Base-by-base conservation (phyloP, 495 filamentous ascomycete species). In the Hypoxylon lienhwacheense region DNA sequence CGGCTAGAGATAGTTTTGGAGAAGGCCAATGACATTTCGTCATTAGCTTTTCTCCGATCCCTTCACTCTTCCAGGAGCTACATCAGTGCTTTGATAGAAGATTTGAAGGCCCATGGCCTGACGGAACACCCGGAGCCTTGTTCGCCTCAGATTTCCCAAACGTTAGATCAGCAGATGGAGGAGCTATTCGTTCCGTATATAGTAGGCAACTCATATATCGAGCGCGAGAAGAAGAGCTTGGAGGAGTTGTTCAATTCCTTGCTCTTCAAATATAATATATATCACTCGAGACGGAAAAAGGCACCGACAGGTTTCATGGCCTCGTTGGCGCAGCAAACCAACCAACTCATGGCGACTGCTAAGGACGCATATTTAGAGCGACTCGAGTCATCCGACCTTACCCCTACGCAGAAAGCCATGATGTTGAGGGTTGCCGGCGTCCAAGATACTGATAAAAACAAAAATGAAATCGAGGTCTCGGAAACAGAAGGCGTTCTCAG, bases 131-230 rank as follows among this genome's bases (percentile, higher is more conserved):
- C 95, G 0, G 93, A 96, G 55, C 82, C 91, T 0, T 88, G 90
- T 22, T 93, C 91, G 5, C 85, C 90, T 1, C 88, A 93, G 61
- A 93, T 89, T 20, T 82, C 91, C 0, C 77, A 92, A 22, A 81
- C 87, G 8, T 77, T 99, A 19, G 95, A 99, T 64, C 93, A 97
- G 64, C 95, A 99, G 69, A 75, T 99, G 32, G 95, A 97, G 55
- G 95, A 97, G 53, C 72, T 99, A 7, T 97, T 99, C 62, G 86
- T 97, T 11, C 95, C 95, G 0, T 97, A 97, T 64, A 87, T 99
- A 44, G 81, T 91, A 22, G 91, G 91, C 3, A 90, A 90, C 21
- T 91, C 89, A 7, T 97, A 97, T 61, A 96, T 97, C 63, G 95
- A 99, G 61, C 84, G 90, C 39, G 95, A 99, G 69, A 88, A 86